These are phyloP conservation scores for Colletotrichum incanum DNA, from an alignment of 2,329 filamentous ascomycete species.

Conservation along the genomic window DNA sequence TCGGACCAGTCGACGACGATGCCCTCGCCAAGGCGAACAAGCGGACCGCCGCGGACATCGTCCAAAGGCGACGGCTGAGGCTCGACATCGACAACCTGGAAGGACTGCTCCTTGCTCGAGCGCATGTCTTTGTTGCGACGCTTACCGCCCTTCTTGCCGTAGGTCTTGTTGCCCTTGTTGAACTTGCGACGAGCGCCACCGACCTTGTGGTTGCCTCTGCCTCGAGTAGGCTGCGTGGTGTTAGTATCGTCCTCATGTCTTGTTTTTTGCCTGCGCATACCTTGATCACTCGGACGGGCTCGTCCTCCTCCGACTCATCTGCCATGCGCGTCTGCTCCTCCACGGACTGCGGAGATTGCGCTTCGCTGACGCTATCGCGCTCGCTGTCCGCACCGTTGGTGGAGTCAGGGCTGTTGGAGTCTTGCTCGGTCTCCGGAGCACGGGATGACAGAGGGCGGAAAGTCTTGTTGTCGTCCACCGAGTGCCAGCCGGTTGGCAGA, in stretches of 20 bases:
- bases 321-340: slow-evolving; percentile 67
- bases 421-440: slow-evolving; percentile 63
- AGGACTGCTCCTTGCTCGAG: slow-evolving; percentile 54
- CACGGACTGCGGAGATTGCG: slow-evolving; percentile 52
- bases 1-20: slow-evolving; percentile 90
- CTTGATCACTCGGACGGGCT: slow-evolving; percentile 54
- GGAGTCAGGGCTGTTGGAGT: slow-evolving; percentile 62
- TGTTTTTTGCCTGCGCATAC: slow-evolving; percentile 48
- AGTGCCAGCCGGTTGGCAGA: slow-evolving; percentile 80
- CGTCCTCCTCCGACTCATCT: slow-evolving; percentile 73
- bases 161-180: slow-evolving; percentile 61
- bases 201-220: slow-evolving; percentile 36
- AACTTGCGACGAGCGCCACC: slow-evolving; percentile 62
- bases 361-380: slow-evolving; percentile 69
- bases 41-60: slow-evolving; percentile 65
- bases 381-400: slow-evolving; percentile 65
- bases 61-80: slow-evolving; percentile 44
- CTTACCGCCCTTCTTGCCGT: slow-evolving; percentile 66
- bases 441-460: slow-evolving; percentile 67
- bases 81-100: slow-evolving; percentile 48
- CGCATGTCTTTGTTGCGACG: slow-evolving; percentile 61
- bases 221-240: slow-evolving; percentile 37
- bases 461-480: slow-evolving; percentile 70
- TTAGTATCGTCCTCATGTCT: slow-evolving; percentile 9
- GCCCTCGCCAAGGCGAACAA: slow-evolving; percentile 86